Conservation (phyloP, 345 rosid genomes). For the Eutrema yunnanense region DNA sequence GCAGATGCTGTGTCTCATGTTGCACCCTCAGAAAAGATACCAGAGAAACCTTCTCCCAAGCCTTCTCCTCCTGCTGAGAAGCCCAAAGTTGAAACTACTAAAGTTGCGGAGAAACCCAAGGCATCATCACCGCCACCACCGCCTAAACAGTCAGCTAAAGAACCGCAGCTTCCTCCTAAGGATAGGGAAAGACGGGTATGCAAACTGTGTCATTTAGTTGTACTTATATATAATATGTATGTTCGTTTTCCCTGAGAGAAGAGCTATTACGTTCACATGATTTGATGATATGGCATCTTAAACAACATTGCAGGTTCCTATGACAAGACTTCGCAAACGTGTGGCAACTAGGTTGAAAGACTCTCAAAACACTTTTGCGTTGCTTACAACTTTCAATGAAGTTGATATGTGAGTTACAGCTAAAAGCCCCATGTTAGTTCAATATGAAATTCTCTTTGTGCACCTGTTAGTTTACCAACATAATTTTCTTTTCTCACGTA, state of each 20-base stretch:
- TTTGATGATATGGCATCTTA: conserved; percentile 16
- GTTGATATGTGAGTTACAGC: conserved; percentile 73
- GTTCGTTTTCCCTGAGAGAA: conserved; percentile 2
- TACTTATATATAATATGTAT: background rate
- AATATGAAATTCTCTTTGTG: background rate
- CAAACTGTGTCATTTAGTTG: background rate
- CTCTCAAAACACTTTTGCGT: conserved; percentile 92
- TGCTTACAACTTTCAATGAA: conserved; percentile 97
- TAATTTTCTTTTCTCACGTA: conserved; percentile 16
- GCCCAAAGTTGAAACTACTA: conserved; percentile 45
- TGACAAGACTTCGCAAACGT: conserved; percentile 96
- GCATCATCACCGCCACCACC: conserved; percentile 55
- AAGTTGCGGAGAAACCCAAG: conserved; percentile 48
- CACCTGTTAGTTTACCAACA: background rate
- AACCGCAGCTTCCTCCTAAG: conserved; percentile 97
- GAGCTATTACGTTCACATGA: background rate
- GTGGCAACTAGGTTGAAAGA: conserved; percentile 95
- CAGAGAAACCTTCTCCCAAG: conserved; percentile 47
- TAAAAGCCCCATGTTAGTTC: background rate
- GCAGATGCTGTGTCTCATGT: conserved; percentile 75
- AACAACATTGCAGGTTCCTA: conserved; percentile 64
- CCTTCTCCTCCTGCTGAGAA: conserved; percentile 49
- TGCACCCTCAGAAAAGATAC: conserved; percentile 61
- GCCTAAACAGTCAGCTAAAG: conserved; percentile 59
- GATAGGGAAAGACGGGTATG: conserved; percentile 96